These are phyloP conservation scores for Puccinia hordei DNA, from an alignment of 1,284 basidiomycete species.

Conservation along the genomic window DNA sequence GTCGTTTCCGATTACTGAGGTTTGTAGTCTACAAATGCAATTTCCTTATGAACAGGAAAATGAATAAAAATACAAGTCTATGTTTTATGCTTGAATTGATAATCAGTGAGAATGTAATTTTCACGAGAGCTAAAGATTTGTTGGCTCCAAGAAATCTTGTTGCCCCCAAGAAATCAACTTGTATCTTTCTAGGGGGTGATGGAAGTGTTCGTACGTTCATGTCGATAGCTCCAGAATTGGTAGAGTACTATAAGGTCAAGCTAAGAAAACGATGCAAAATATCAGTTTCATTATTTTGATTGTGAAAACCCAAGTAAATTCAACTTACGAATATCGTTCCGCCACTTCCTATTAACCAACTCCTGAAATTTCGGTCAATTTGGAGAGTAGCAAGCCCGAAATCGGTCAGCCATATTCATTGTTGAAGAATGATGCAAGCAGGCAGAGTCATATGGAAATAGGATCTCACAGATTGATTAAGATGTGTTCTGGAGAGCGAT, in stretches of 20 bases:
- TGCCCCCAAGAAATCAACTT: not conserved
- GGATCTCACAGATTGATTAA: slow-evolving; percentile 41
- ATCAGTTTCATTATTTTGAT: not conserved
- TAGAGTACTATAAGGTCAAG: slow-evolving; percentile 42
- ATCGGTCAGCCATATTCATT: not conserved
- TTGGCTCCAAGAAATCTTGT: too few relatives aligned
- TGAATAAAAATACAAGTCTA: slow-evolving; percentile 1
- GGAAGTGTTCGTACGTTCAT: slow-evolving; percentile 15
- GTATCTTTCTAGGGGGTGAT: not conserved
- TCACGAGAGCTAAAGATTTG: not conserved
- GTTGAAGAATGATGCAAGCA: not conserved
- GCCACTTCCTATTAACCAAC: slow-evolving; percentile 44
- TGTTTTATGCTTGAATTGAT: not conserved
- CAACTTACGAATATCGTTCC: slow-evolving; percentile 44
- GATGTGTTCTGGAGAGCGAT: slow-evolving; percentile 31
- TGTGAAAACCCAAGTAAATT: not conserved
- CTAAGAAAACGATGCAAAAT: slow-evolving; percentile 9
- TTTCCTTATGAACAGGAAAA: not conserved
- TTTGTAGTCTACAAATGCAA: not conserved
- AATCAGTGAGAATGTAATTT: not conserved
- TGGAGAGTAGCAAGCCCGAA: not conserved
- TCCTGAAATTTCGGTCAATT: slow-evolving; percentile 16
- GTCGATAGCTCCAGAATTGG: slow-evolving; percentile 47
- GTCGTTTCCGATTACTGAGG: not conserved
- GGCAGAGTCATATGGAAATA: not conserved